A percentile compares a stretch with the other conserved stretches of the same genome.
These are phyloP conservation scores for Ophiostoma perfectum DNA, from an alignment of 2,329 filamentous ascomycete species.

Conservation along the genomic window DNA sequence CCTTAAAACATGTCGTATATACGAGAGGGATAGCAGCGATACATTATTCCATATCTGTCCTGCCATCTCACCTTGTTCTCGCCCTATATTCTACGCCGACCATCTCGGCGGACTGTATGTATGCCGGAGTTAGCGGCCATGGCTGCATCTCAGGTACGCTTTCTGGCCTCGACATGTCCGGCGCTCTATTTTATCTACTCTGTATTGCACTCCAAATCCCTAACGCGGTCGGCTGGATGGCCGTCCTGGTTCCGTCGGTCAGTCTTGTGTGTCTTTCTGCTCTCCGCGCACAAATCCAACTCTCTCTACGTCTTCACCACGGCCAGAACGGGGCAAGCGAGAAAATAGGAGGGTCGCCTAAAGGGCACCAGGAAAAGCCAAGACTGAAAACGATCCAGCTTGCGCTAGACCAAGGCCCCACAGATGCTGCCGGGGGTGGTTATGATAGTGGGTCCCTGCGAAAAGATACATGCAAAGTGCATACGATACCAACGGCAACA, in stretches of 20 bases:
- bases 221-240: not conserved
- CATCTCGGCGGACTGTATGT: not conserved
- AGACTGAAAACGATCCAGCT: not conserved
- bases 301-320: not conserved
- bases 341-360: not conserved
- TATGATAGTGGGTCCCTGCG: not conserved
- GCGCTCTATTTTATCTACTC: not conserved
- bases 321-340: not conserved
- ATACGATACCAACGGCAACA: not conserved
- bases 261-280: not conserved
- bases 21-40: not conserved
- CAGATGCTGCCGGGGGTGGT: not conserved
- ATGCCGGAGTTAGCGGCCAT: not conserved
- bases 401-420: not conserved
- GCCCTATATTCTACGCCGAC: not conserved
- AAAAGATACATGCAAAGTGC: not conserved
- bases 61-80: not conserved
- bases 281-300: not conserved
- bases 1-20: not conserved
- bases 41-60: not conserved
- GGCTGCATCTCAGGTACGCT: not conserved
- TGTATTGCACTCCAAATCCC: not conserved
- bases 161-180: not conserved
- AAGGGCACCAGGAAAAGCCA: constrained; percentile 3
- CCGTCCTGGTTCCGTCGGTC: not conserved